phyloP scores from a whole-genome alignment of 306 rosid genomes.

The Sindora glabra region DNA sequence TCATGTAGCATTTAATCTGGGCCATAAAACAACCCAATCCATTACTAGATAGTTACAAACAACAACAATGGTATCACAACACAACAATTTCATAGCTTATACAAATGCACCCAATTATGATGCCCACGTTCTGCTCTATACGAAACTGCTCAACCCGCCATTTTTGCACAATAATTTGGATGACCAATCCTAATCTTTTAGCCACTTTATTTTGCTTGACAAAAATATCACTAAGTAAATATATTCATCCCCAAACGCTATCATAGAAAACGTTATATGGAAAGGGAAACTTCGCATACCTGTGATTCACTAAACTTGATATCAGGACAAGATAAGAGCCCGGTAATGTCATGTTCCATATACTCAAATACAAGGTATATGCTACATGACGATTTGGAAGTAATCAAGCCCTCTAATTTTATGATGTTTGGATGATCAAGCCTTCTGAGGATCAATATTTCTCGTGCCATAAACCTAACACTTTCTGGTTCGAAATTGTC shows the following conservation, averaged over 20 bases:
- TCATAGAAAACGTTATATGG: not conserved
- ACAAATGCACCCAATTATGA: not conserved
- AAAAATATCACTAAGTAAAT: not conserved
- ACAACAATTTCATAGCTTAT: not conserved
- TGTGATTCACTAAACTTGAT: slow-evolving; percentile 85
- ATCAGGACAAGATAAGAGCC: slow-evolving; percentile 86
- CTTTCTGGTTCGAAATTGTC: slow-evolving; percentile 98
- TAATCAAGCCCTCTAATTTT: slow-evolving; percentile 80
- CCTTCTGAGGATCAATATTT: slow-evolving; percentile 82
- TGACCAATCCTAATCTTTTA: not conserved
- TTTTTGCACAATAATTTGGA: not conserved
- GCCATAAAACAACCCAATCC: slow-evolving; percentile 16
- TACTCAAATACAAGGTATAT: slow-evolving; percentile 93
- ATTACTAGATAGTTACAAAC: not conserved
- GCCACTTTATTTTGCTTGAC: not conserved
- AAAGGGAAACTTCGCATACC: slow-evolving; percentile 37
- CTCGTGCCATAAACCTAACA: slow-evolving; percentile 95
- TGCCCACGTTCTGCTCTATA: too few relatives aligned
- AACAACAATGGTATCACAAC: not conserved
- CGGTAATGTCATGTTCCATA: slow-evolving; percentile 96
- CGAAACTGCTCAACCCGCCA: not conserved
- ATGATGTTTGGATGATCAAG: slow-evolving; percentile 91
- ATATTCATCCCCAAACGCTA: not conserved
- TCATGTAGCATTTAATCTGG: slow-evolving; percentile 92
- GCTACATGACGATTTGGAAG: slow-evolving; percentile 88